phyloP scores from a whole-genome alignment of 2,329 filamentous ascomycete genomes.

The Diaporthe destruens region DNA sequence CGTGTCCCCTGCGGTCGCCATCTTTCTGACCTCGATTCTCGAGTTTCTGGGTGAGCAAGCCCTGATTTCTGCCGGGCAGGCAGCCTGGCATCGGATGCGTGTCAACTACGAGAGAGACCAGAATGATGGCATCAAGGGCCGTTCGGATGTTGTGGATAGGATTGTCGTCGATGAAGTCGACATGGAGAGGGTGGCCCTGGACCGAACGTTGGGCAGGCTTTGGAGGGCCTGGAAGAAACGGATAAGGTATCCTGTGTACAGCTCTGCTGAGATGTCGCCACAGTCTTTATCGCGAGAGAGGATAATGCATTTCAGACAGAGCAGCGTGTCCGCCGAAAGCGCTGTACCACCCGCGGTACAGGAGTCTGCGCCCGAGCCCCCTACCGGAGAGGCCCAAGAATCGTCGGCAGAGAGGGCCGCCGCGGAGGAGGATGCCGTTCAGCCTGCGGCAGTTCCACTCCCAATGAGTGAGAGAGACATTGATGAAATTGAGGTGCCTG shows the following conservation, averaged over 20 bases:
- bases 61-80: conserved; percentile 87
- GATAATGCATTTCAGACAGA: conserved; percentile 52
- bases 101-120: conserved; percentile 70
- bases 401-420: conserved; percentile 33
- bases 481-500: conserved; percentile 84
- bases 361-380: conserved; percentile 39
- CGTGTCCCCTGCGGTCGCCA: conserved; percentile 91
- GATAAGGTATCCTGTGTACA: conserved; percentile 69
- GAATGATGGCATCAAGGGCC: conserved; percentile 61
- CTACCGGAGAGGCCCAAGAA: conserved; percentile 27
- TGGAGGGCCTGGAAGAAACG: conserved; percentile 98
- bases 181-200: conserved; percentile 92
- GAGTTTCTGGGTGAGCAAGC: conserved; percentile 95
- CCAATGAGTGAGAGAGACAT: conserved; percentile 77
- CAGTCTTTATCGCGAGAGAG: conserved; percentile 63
- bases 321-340: conserved; percentile 53
- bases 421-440: conserved; percentile 56
- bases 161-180: conserved; percentile 91
- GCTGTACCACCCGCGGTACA: conserved; percentile 55
- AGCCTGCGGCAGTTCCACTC: conserved; percentile 74
- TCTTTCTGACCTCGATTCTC: conserved; percentile 94
- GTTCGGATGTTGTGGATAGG: conserved; percentile 68
- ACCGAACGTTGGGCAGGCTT: conserved; percentile 86
- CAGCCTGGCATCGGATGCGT: conserved; percentile 78
- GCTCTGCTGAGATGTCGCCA: conserved; percentile 59